A percentile compares a stretch with the other conserved stretches of the same genome.
phyloP scores from a whole-genome alignment of 73 alveolate genomes.

The Effrenium voratum region DNA sequence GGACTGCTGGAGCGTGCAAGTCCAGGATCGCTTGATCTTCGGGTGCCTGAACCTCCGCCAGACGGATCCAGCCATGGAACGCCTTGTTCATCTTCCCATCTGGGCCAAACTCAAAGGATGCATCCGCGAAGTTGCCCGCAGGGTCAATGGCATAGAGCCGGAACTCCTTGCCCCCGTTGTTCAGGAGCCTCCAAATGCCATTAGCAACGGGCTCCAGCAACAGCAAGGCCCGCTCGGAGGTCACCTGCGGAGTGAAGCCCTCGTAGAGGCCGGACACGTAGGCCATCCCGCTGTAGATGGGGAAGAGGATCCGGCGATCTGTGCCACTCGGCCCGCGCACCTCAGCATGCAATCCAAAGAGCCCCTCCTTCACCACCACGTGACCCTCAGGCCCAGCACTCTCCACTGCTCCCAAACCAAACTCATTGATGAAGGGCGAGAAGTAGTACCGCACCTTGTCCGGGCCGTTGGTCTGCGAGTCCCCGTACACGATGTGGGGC shows the following conservation, averaged over 20 bases:
- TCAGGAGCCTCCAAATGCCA: slow-evolving; percentile 69
- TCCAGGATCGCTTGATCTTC: slow-evolving; percentile 27
- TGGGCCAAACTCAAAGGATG: slow-evolving; percentile 28
- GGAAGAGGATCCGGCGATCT: slow-evolving; percentile 40
- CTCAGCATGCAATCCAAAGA: slow-evolving; percentile 73
- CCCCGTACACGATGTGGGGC: slow-evolving; percentile 45
- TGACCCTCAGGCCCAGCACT: slow-evolving; percentile 48
- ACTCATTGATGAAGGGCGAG: slow-evolving; percentile 69
- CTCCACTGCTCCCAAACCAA: slow-evolving; percentile 55
- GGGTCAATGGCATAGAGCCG: slow-evolving; percentile 56
- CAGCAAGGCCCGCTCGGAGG: slow-evolving; percentile 72
- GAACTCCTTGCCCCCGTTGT: slow-evolving; percentile 75
- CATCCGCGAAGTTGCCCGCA: slow-evolving; percentile 57
- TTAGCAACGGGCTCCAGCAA: slow-evolving; percentile 31
- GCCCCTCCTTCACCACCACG: slow-evolving; percentile 61
- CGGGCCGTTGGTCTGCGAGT: slow-evolving; percentile 55
- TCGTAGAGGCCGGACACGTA: slow-evolving; percentile 52
- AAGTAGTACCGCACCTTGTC: slow-evolving; percentile 73
- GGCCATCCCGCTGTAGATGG: slow-evolving; percentile 90
- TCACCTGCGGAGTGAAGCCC: slow-evolving; percentile 70
- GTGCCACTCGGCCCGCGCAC: slow-evolving; percentile 74
- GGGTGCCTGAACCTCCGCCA: slow-evolving; percentile 80
- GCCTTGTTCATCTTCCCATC: slow-evolving; percentile 45
- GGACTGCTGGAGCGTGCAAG: slow-evolving; percentile 36
- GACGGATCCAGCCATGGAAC: slow-evolving; percentile 71